Evolutionary conservation across 2,329 filamentous ascomycete species (phyloP).

Genomic region (Penicillium sp.): DNA sequence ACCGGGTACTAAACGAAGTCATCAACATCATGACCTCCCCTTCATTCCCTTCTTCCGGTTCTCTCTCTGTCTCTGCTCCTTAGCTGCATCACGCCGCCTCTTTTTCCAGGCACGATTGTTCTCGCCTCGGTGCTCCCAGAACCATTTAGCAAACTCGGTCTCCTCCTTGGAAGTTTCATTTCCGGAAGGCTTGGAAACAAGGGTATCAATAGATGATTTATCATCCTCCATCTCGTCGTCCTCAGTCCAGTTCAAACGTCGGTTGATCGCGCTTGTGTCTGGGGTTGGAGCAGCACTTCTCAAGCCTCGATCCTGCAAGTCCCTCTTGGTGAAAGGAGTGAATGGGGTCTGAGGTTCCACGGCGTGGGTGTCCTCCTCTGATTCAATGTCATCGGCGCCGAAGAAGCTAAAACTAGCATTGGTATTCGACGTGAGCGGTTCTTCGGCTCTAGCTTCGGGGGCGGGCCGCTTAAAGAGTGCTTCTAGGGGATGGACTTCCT

Average conservation of each 20-base stretch:
- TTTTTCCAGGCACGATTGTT: conserved; percentile 51
- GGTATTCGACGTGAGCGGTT: conserved; percentile 37
- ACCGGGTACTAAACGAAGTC: not conserved
- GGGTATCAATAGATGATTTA: conserved; percentile 22
- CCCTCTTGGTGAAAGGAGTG: conserved; percentile 74
- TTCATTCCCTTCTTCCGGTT: conserved; percentile 51
- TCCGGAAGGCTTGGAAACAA: conserved; percentile 19
- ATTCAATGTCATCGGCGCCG: conserved; percentile 48
- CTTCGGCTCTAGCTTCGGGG: conserved; percentile 30
- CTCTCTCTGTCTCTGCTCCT: conserved; percentile 56
- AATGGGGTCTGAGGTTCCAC: conserved; percentile 71
- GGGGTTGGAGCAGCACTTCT: conserved; percentile 91
- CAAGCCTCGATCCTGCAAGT: conserved; percentile 61
- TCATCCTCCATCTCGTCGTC: conserved; percentile 23
- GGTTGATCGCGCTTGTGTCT: conserved; percentile 72
- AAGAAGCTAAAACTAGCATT: conserved; percentile 77
- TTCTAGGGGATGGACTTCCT: conserved; percentile 75
- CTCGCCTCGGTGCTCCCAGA: conserved; percentile 51
- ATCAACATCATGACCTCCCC: conserved; percentile 27
- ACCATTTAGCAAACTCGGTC: conserved; percentile 58
- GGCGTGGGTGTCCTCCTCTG: conserved; percentile 44
- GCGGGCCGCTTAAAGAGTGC: conserved; percentile 78
- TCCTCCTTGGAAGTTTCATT: conserved; percentile 33
- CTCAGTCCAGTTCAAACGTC: conserved; percentile 29
- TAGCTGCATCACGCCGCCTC: conserved; percentile 54